Conservation (phyloP, 2,329 filamentous ascomycete genomes). For the Colletotrichum salicis region DNA sequence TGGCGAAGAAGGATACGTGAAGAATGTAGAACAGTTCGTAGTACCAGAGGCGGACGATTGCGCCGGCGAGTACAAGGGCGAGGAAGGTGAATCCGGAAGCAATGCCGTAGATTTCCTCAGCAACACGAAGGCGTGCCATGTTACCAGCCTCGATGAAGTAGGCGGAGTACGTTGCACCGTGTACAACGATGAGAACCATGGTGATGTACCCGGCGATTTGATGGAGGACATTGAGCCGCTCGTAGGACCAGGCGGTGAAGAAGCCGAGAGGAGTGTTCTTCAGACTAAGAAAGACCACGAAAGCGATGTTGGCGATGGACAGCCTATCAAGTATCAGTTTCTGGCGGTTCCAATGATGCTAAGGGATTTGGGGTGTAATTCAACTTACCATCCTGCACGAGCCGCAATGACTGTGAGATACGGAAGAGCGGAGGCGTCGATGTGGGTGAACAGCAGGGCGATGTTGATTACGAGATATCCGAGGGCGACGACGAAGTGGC, state of each 20-base stretch:
- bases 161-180: slow-evolving; percentile 55
- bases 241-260: slow-evolving; percentile 66
- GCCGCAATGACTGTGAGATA: slow-evolving; percentile 49
- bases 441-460: slow-evolving; percentile 45
- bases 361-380: not conserved
- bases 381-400: slow-evolving; percentile 51
- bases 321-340: slow-evolving; percentile 45
- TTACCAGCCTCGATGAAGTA: slow-evolving; percentile 49
- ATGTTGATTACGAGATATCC: slow-evolving; percentile 49
- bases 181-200: slow-evolving; percentile 57
- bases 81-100: slow-evolving; percentile 59
- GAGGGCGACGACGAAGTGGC: slow-evolving; percentile 44
- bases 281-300: slow-evolving; percentile 64
- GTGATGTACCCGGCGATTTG: slow-evolving; percentile 62
- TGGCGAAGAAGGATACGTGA: slow-evolving; percentile 61
- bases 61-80: slow-evolving; percentile 54
- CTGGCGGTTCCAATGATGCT: not conserved
- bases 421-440: slow-evolving; percentile 45
- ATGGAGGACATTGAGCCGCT: slow-evolving; percentile 68
- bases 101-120: slow-evolving; percentile 59
- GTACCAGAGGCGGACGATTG: slow-evolving; percentile 56
- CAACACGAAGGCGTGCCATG: slow-evolving; percentile 46
- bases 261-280: slow-evolving; percentile 67
- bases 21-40: slow-evolving; percentile 68
- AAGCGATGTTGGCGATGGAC: slow-evolving; percentile 56